Evolutionary conservation across 2,329 filamentous ascomycete species (phyloP).

Genomic region (Emmonsia crescens): DNA sequence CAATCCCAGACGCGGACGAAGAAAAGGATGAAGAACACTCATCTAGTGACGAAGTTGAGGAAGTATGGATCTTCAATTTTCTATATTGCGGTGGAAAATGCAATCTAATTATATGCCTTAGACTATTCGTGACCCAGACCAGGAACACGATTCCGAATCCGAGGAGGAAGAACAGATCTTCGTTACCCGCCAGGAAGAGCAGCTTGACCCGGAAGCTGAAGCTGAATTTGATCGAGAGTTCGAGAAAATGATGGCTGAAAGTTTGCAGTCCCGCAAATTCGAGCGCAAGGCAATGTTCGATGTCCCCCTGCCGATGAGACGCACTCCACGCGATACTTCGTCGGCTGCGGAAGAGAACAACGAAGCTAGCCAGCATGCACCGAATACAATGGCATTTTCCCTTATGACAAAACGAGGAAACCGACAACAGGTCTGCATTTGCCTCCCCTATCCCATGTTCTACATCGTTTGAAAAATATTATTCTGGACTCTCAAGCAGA

Average conservation of each 20-base stretch:
- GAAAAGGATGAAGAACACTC: slow-evolving; percentile 45
- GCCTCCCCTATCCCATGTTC: neutral
- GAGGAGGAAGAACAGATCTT: slow-evolving; percentile 79
- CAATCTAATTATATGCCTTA: slow-evolving; percentile 13
- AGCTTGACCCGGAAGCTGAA: slow-evolving; percentile 84
- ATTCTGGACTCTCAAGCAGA: neutral
- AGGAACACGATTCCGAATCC: slow-evolving; percentile 46
- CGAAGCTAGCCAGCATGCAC: slow-evolving; percentile 23
- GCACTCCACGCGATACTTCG: slow-evolving; percentile 48
- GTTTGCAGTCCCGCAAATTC: slow-evolving; percentile 87
- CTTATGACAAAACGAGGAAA: slow-evolving; percentile 93
- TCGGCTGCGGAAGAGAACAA: slow-evolving; percentile 27
- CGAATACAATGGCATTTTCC: slow-evolving; percentile 86
- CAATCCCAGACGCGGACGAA: slow-evolving; percentile 44
- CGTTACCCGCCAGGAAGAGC: slow-evolving; percentile 81
- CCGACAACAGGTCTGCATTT: slow-evolving; percentile 63
- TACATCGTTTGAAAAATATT: neutral
- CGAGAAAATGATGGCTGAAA: slow-evolving; percentile 97
- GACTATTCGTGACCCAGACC: slow-evolving; percentile 33
- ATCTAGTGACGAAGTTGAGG: slow-evolving; percentile 40
- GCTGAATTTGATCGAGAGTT: slow-evolving; percentile 97
- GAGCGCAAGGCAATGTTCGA: slow-evolving; percentile 92
- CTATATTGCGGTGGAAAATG: slow-evolving; percentile 10
- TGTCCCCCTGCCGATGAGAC: slow-evolving; percentile 87
- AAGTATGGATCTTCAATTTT: neutral